Evolutionary conservation across 75 land plant genomes (phyloP), one percentile per base, ranked within the genome.

Genomic region (Selaginella moellendorffii): DNA sequence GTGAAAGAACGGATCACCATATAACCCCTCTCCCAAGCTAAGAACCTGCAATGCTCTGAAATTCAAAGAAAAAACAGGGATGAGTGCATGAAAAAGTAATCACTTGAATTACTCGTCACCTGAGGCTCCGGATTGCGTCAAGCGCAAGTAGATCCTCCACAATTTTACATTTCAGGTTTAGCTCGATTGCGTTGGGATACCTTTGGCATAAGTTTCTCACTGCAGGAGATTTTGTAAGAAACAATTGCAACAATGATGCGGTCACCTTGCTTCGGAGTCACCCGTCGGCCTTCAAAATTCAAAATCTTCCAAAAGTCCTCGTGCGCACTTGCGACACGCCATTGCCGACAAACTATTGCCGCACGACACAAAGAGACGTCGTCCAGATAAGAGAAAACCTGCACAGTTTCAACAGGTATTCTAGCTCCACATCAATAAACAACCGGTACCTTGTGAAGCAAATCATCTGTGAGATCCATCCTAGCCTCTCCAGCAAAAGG

Each of bases 301-400:
- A 88, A 80, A 67, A 66, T 79, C 68, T 76, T 88, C 96, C 98
- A 93, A 28, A 93, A 93, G 54, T 93, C 96, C 67, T 93, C 96
- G 77, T 93, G 96, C 27, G 77, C 68, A 72, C 96, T 93, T 59
- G 96, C 87, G 27, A 69, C 76, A 59, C 74, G 80, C 96, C 98
- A 93, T 66, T 93, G 96, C 51, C 67, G 77, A 65, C 98, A 88
- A 19, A 83, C 88, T 63, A 71, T 74, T 62, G 87, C 90, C 26
- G 90, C 85, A 28, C 72, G 69, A 53, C 90, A 85, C 53, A 85
- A 79, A 75, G 85, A 69, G 52, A 68, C 64, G 18, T 85, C 80
- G 31, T 77, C 83, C 63, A 93, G 81, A 71, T 85, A 82, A 26
- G 96, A 85, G 65, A 93, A 93, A 53, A 93, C 88, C 99, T 93